phyloP scores from a whole-genome alignment of 1,284 basidiomycete genomes.

The Leccinum variabile region DNA sequence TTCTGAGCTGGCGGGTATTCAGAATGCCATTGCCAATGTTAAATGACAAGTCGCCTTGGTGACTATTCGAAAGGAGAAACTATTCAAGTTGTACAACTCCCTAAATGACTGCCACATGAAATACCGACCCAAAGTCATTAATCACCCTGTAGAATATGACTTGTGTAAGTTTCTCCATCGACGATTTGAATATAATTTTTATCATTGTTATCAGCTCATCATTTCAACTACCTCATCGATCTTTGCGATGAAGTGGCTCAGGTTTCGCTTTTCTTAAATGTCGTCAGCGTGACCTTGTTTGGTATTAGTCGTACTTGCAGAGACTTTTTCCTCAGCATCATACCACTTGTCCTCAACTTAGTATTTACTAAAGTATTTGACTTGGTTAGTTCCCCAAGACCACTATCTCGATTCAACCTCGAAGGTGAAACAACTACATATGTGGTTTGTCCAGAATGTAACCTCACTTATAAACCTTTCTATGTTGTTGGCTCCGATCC shows the following conservation, averaged over 20 bases:
- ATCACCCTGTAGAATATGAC: no score
- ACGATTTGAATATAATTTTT: no score
- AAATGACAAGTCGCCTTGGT: neutral
- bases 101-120: neutral
- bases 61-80: neutral
- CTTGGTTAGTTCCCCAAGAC: neutral
- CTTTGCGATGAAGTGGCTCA: no score
- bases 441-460: constrained; percentile 23
- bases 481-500: neutral
- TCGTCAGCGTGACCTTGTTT: no score
- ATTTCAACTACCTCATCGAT: no score
- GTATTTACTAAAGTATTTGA: neutral
- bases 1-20: neutral
- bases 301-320: no score
- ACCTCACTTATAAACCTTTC: constrained; percentile 17
- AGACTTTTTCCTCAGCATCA: no score
- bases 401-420: constrained; percentile 24
- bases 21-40: neutral
- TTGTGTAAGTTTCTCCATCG: neutral
- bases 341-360: no score
- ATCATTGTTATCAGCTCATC: no score
- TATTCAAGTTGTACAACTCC: neutral
- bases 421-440: constrained; percentile 20
- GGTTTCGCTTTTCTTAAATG: no score
- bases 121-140: neutral